Percentiles rank a stretch among this genome's conserved stretches.
These are phyloP conservation scores for Pyrus communis DNA, from an alignment of 306 rosid genomes.

Conservation along the genomic window DNA sequence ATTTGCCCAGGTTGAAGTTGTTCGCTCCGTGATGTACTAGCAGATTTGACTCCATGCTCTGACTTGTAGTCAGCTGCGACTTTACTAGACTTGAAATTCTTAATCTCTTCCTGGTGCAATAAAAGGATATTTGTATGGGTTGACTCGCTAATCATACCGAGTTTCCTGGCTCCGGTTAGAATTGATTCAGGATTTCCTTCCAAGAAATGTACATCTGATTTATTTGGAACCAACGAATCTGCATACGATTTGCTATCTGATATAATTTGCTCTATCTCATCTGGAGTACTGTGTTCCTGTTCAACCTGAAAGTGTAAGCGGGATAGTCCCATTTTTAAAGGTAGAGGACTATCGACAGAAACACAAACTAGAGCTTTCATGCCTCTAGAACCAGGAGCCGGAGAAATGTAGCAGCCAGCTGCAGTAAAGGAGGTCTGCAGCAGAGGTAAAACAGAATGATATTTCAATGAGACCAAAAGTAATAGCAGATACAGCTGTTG, in stretches of 20 bases:
- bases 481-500: neutral
- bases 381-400: constrained; percentile 82
- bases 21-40: constrained; percentile 19
- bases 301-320: constrained; percentile 16
- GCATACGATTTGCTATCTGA: constrained; percentile 43
- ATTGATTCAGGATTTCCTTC: constrained; percentile 42
- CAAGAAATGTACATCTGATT: constrained; percentile 66
- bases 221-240: constrained; percentile 33
- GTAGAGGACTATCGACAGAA: constrained; percentile 58
- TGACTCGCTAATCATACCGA: constrained; percentile 55
- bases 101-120: constrained; percentile 61
- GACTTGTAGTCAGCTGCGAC: constrained; percentile 21
- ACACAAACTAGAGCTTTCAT: constrained; percentile 60
- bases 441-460: neutral
- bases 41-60: constrained; percentile 30
- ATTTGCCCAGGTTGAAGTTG: constrained; percentile 42
- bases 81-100: constrained; percentile 52
- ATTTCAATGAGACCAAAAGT: neutral
- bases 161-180: constrained; percentile 60
- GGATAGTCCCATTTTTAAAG: constrained; percentile 41
- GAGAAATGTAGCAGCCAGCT: constrained; percentile 93
- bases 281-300: constrained; percentile 15
- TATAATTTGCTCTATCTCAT: constrained; percentile 43
- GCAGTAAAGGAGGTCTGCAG: constrained; percentile 72
- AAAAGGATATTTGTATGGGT: constrained; percentile 38